Conservation (phyloP, 768 basidiomycete genomes). For the Harrya chromipes region DNA sequence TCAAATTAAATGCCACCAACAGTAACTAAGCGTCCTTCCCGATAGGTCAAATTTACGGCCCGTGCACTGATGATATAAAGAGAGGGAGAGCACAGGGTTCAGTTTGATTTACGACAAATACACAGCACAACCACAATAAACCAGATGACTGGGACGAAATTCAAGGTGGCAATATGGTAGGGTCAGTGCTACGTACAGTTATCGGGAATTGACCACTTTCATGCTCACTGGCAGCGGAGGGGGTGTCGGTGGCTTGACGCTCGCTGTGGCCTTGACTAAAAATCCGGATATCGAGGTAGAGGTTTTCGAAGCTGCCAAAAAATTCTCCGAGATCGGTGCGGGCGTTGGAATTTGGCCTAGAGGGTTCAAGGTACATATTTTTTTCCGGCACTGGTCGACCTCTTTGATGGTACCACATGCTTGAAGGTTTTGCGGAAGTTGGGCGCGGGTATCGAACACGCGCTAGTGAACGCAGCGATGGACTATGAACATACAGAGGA, state of each 20-base stretch:
- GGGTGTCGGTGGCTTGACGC: slow-evolving; percentile 39
- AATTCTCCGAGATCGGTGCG: slow-evolving; percentile 56
- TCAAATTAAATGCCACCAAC: slow-evolving; percentile 1
- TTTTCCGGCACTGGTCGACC: neutral
- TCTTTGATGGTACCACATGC: neutral
- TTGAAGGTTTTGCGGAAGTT: slow-evolving; percentile 23
- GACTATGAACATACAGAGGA: slow-evolving; percentile 22
- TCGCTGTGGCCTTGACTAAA: slow-evolving; percentile 34
- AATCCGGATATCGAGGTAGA: slow-evolving; percentile 55
- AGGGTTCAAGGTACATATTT: slow-evolving; percentile 21
- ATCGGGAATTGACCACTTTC: neutral
- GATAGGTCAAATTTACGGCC: neutral
- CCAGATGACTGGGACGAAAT: slow-evolving; percentile 19
- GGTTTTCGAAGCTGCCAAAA: slow-evolving; percentile 50
- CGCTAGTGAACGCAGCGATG: slow-evolving; percentile 16
- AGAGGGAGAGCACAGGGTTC: neutral
- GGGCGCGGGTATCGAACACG: slow-evolving; percentile 16
- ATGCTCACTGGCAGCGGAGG: slow-evolving; percentile 32
- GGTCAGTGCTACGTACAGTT: neutral
- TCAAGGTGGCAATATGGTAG: slow-evolving; percentile 30
- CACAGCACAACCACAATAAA: neutral
- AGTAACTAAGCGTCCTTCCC: too few species aligned
- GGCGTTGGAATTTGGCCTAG: slow-evolving; percentile 52
- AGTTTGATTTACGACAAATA: neutral
- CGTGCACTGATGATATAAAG: neutral